Base-by-base conservation (phyloP, 1,139 yeast species). In the Hansenula lynferdii region DNA sequence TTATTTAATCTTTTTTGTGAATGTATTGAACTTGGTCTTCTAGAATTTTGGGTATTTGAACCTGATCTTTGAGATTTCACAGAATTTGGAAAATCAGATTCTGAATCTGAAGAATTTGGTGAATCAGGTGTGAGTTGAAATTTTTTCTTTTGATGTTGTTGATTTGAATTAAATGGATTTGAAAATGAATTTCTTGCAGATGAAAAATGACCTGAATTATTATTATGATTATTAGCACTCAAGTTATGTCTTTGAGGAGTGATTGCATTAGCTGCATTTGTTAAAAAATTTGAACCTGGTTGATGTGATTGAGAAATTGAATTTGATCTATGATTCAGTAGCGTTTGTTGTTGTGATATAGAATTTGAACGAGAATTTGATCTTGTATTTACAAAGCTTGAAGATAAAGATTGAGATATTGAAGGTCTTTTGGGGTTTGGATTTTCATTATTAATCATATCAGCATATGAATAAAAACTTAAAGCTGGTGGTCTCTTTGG, bases 401-500 rank as follows among this genome's bases (percentile, higher is more conserved):
- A 58, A 3, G 69, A 60, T 21, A 62, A 44, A 2, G 69, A 59
- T 31, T 65, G 65, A 4, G 64, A 48, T 18, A 71, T 58, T 6
- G 80, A 69, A 18, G 86, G 86, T 57, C 85, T 70, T 56, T 81
- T 71, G 29, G 73, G 64, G 43, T 63, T 56, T 69, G 85, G 54
- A 40, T 57, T 53, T 56, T 82, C 89, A 53, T 72, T 77, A 48
- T 68, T 73, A 44, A 85, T 72, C 71, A 85, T 73, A 51, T 85
- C 95, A 6, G 92, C 95, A 57, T 82, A 85, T 5, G 90, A 80
- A 55, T 78, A 83, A 58, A 85, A 85, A 35, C 80, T 75, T 30
- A 84, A 65, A 2, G 79, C 66, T n/a, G 81, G 79, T 12, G 54
- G 54, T 42, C 51, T 48, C n/a, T 41, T 20, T 10, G 46, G 38